Base-by-base conservation (phyloP, 1,284 basidiomycete genomes). In the Singerocomus inundabilis region DNA sequence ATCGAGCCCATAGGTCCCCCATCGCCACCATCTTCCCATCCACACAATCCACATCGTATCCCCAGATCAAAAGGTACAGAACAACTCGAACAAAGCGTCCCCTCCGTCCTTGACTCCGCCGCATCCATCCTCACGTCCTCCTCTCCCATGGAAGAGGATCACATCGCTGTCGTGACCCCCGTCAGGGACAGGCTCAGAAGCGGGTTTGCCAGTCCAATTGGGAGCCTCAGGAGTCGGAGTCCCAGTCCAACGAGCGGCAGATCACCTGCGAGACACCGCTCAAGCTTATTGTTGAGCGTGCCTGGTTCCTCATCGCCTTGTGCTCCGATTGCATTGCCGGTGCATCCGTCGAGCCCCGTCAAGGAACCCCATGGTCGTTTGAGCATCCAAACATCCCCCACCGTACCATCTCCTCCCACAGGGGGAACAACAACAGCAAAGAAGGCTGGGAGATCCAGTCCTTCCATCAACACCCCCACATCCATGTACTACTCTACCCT, bases 91-190 rank as follows among this genome's bases (percentile, higher is more conserved):
- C 79, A 83, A 48, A 74, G 78, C 18, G 87, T 91, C 1, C 88
- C 87, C 5, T 83, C 84, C 9, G 88, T 90, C 3, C 76, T 91
- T 25, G 85, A 89, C 56, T 80, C 77, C 47, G 88, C 88, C 1
- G 86, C 86, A 0, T 76, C 79, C 13, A 75, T 88, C 34, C 78
- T 90, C 28, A 67, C 81, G 1, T 72, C 73, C 6, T 65, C 78
- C 34, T 62, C 64, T 35, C 52, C 64, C 46, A 71, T 68, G 56
- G 72, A 57, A 60, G 70, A 73, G 43, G 80, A 83, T 51, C 68
- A 79, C 13, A 74, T 85, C 21, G 69, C 82, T 2, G 79, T 87
- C 33, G 71, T 84, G 35, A 74, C 82, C 0, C 84, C 84, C 9
- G 76, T 69, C 9, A 67, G 72, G 36, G 60, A 68, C 33, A 61